Percentiles rank a stretch among this genome's conserved stretches.
These are phyloP conservation scores for Kingdonia uniflora DNA, from an alignment of 164 flowering plant species.

Conservation along the genomic window DNA sequence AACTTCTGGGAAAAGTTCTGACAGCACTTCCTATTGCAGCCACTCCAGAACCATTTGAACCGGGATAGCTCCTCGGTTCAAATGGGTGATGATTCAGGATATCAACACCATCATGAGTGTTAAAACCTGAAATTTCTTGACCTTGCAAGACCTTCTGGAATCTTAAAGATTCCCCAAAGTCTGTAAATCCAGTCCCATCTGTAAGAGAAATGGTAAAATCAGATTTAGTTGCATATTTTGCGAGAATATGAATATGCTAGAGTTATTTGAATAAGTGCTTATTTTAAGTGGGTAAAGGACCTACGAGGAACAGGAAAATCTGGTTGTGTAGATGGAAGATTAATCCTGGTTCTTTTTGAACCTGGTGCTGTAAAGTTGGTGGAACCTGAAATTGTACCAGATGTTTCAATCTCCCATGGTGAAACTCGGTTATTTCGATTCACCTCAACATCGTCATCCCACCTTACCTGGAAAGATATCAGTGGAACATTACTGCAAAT, in stretches of 20 bases:
- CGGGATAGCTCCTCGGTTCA: constrained; percentile 28
- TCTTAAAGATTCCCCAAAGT: constrained; percentile 68
- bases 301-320: constrained; percentile 59
- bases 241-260: too few species aligned
- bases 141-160: constrained; percentile 99
- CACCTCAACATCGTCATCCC: constrained; percentile 63
- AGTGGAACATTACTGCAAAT: too few species aligned
- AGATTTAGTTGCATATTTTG: background rate
- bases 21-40: constrained; percentile 22
- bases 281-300: constrained; percentile 7
- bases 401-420: constrained; percentile 90
- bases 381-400: constrained; percentile 46
- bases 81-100: constrained; percentile 28
- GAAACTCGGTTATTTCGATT: constrained; percentile 62
- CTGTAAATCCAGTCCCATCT: constrained; percentile 57
- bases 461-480: constrained; percentile 60
- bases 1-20: constrained; percentile 16
- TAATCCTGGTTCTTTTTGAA: constrained; percentile 57
- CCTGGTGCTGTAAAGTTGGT: constrained; percentile 29
- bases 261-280: too few species aligned
- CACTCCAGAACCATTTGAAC: constrained; percentile 20
- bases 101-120: constrained; percentile 27
- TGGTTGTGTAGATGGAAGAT: constrained; percentile 35
- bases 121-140: constrained; percentile 81
- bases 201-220: constrained; percentile 10